These are phyloP conservation scores for Diplodia corticola DNA, from an alignment of 2,329 filamentous ascomycete species.

Conservation along the genomic window DNA sequence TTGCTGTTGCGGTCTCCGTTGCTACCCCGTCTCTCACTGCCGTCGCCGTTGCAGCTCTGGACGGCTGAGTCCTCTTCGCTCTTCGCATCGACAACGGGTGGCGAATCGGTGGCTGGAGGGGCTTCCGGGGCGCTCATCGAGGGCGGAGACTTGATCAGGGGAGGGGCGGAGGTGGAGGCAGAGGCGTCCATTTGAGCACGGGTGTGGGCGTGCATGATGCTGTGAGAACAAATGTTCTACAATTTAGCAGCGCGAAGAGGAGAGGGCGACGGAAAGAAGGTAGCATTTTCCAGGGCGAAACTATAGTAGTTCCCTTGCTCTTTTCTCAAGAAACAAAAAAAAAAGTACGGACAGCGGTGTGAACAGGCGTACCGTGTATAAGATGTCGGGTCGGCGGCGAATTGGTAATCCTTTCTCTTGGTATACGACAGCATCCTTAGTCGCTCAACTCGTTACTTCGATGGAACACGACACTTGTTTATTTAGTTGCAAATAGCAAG, in stretches of 20 bases:
- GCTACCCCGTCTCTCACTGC: background rate
- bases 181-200: conserved; percentile 13
- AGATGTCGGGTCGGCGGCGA: background rate
- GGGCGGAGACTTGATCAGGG: background rate
- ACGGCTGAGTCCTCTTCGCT: background rate
- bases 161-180: background rate
- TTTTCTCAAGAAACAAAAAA: too few species aligned
- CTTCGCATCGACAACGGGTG: background rate
- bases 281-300: background rate
- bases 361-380: background rate
- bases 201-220: conserved; percentile 21
- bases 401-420: background rate
- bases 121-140: background rate
- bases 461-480: background rate
- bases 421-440: background rate
- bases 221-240: background rate
- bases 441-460: background rate
- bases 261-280: background rate
- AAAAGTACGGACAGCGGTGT: background rate
- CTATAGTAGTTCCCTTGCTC: background rate
- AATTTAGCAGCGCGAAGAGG: background rate
- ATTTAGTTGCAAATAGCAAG: background rate
- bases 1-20: background rate
- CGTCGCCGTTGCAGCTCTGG: background rate
- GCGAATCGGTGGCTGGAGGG: background rate